Conservation (phyloP, 176 grass and related monocot species). For the Poa pratensis region DNA sequence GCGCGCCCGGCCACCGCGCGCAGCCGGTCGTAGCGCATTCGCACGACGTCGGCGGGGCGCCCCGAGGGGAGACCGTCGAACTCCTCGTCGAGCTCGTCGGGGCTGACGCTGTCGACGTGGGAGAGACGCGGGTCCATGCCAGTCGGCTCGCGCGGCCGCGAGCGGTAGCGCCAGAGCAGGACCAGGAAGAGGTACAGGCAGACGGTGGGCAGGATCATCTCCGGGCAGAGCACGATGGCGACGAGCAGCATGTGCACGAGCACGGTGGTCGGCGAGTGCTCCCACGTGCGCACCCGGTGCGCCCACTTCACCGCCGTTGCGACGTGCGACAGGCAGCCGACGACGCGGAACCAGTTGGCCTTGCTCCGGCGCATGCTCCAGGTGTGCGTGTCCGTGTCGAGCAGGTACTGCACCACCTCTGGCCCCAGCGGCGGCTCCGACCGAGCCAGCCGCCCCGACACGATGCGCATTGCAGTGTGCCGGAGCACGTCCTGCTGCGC, state of each 20-base stretch:
- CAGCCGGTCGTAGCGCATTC: conserved; percentile 68
- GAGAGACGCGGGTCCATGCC: no score
- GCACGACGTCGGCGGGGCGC: conserved; percentile 66
- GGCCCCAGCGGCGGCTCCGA: conserved; percentile 96
- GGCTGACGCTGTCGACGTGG: no score
- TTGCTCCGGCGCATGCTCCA: conserved; percentile 98
- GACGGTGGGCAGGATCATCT: conserved; percentile 74
- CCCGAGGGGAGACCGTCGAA: conserved; percentile 76
- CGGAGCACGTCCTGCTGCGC: conserved; percentile 88
- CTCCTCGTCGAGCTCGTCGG: no score
- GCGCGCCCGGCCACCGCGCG: no score
- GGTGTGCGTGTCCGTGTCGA: conserved; percentile 88
- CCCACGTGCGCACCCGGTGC: conserved; percentile 71
- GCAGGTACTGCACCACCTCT: conserved; percentile 92
- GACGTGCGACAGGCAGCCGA: conserved; percentile 72
- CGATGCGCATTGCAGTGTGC: conserved; percentile 92
- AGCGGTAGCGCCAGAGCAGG: conserved; percentile 81
- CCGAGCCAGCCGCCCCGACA: conserved; percentile 73
- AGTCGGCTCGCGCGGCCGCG: no score
- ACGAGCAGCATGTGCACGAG: conserved; percentile 79
- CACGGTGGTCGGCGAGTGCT: conserved; percentile 70
- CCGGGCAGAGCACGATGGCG: conserved; percentile 81
- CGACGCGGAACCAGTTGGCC: conserved; percentile 96
- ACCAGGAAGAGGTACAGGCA: conserved; percentile 82
- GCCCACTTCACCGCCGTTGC: conserved; percentile 59